phyloP scores from a whole-genome alignment of 768 basidiomycete genomes.

The Boletellus ananas region DNA sequence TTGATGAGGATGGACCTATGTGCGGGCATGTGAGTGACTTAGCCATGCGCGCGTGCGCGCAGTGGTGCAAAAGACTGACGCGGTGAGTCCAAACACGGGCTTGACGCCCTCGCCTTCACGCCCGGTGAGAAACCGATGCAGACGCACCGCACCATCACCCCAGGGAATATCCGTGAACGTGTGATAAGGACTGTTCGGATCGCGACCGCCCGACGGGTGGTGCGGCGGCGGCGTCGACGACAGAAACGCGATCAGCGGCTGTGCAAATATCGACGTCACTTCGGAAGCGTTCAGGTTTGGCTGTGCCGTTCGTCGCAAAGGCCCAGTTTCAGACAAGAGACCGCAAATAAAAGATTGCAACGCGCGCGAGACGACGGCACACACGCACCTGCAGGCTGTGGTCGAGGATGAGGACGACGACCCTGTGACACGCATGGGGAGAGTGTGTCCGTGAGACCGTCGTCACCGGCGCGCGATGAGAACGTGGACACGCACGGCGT shows the following conservation, averaged over 20 bases:
- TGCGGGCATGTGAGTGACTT: not conserved
- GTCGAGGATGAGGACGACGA: conserved; percentile 83
- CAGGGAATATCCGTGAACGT: conserved; percentile 53
- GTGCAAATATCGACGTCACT: conserved; percentile 80
- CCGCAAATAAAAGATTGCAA: too few relatives aligned
- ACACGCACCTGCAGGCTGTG: conserved; percentile 57
- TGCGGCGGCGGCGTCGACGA: conserved; percentile 51
- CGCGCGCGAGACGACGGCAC: not conserved
- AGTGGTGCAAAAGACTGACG: conserved; percentile 46
- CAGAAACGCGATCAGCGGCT: conserved; percentile 75
- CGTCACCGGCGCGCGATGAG: not conserved
- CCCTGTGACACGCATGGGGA: conserved; percentile 38
- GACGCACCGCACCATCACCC: conserved; percentile 42
- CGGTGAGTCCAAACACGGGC: conserved; percentile 85
- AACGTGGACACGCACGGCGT: conserved; percentile 59
- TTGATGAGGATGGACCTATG: conserved; percentile 50
- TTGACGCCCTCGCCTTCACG: conserved; percentile 81
- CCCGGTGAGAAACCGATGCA: conserved; percentile 83
- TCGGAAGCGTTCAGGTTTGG: conserved; percentile 78
- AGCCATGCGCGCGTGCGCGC: not conserved
- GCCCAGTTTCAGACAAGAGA: not conserved
- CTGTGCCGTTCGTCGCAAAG: conserved; percentile 32
- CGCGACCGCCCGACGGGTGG: conserved; percentile 57
- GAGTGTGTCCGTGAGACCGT: too few relatives aligned
- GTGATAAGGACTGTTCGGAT: conserved; percentile 54